phyloP scores from a whole-genome alignment of 1,284 basidiomycete genomes.

The Phylloboletellus chloephorus region DNA sequence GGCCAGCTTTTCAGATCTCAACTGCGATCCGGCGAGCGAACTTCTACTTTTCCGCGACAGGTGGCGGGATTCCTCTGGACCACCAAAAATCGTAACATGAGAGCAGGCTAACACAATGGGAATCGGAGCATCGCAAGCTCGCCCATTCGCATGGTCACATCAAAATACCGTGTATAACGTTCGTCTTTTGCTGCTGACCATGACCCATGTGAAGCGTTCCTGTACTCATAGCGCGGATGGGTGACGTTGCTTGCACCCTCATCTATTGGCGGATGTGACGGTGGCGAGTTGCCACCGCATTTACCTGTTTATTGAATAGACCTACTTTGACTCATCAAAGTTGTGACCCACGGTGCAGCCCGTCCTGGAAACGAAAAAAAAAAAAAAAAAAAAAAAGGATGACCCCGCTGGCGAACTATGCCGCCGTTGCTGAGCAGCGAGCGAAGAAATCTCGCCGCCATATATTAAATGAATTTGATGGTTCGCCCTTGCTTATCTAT shows the following conservation, averaged over 20 bases:
- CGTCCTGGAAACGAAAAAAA: no score
- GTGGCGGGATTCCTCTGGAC: constrained; percentile 21
- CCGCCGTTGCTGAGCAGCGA: constrained; percentile 6
- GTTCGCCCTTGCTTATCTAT: constrained; percentile 11
- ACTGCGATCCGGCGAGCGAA: constrained; percentile 20
- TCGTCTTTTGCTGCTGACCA: constrained; percentile 17
- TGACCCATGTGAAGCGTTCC: constrained; percentile 30
- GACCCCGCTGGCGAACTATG: constrained; percentile 14
- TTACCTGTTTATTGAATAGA: constrained; percentile 12
- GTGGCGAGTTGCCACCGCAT: constrained; percentile 25
- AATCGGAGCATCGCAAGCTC: constrained; percentile 18
- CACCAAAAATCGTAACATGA: constrained; percentile 19
- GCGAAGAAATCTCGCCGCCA: constrained; percentile 14
- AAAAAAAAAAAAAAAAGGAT: no score
- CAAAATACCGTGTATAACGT: constrained; percentile 26
- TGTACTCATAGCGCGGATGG: constrained; percentile 13
- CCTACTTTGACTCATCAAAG: constrained; percentile 20
- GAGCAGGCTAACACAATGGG: constrained; percentile 26
- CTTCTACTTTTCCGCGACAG: constrained; percentile 20
- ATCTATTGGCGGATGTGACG: constrained; percentile 16
- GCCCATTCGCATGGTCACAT: constrained; percentile 20
- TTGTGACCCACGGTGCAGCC: no score
- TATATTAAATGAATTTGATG: constrained; percentile 8
- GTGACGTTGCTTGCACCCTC: constrained; percentile 25
- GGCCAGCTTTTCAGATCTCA: constrained; percentile 22